Evolutionary conservation across 805 yeast species (phyloP).

Genomic region (Spathaspora gorwiae): DNA sequence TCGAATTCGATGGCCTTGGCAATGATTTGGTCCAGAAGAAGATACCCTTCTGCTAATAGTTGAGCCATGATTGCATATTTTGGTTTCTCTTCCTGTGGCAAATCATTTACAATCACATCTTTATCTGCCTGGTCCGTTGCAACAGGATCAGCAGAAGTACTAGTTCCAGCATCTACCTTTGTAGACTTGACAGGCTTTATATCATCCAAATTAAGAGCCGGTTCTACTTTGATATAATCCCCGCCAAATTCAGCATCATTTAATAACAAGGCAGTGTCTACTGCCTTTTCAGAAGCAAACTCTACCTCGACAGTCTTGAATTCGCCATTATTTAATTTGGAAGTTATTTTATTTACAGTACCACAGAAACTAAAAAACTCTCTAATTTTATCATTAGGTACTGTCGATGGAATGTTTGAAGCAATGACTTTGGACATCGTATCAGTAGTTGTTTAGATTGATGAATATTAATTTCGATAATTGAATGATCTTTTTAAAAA

Average conservation of each 20-base stretch:
- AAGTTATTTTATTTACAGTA: constrained; percentile 30
- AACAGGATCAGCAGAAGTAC: constrained; percentile 18
- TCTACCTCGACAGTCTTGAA: constrained; percentile 41
- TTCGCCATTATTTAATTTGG: constrained; percentile 24
- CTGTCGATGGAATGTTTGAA: constrained; percentile 48
- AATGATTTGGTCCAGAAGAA: constrained; percentile 56
- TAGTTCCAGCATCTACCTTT: constrained; percentile 4
- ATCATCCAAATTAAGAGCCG: constrained; percentile 14
- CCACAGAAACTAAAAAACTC: constrained; percentile 80
- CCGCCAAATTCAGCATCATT: constrained; percentile 74
- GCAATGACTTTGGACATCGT: constrained; percentile 46
- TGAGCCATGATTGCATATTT: constrained; percentile 73
- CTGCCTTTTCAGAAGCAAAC: constrained; percentile 57
- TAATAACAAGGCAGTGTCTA: constrained; percentile 64
- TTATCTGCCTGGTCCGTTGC: constrained; percentile 24
- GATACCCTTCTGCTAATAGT: constrained; percentile 69
- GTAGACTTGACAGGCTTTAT: constrained; percentile 9
- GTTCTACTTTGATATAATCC: constrained; percentile 44
- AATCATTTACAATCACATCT: constrained; percentile 36
- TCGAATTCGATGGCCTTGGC: constrained; percentile 61
- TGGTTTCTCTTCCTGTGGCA: constrained; percentile 74
- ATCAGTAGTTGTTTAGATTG: not conserved
- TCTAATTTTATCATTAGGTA: constrained; percentile 47
- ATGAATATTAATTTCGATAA: no score
- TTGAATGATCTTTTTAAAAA: no score